Evolutionary conservation across 768 basidiomycete species (phyloP), one percentile per base, ranked within the genome.

Genomic region (Hygrocybe coccinea): DNA sequence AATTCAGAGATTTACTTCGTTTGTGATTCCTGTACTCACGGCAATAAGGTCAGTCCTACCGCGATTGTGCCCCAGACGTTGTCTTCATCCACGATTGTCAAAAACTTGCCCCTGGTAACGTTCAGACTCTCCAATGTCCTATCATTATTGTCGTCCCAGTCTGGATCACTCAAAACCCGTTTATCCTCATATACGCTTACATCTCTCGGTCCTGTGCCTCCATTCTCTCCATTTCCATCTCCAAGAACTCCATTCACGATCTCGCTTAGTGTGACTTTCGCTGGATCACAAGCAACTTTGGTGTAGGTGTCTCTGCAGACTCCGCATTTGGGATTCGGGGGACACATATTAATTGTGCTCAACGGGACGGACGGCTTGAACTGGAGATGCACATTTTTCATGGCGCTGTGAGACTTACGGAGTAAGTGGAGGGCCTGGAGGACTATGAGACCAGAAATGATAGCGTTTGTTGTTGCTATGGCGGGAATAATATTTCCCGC

Each of bases 401-500:
- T 69, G 37, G 73, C 69, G 35, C 74, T 64, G 64, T 86, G 82
- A 11, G 78, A 81, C 61, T 79, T 81, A 36, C 83, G 85, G 35
- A 98, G 77, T 41, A 97, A 76, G 55, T 93, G 87, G 19, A 97
- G 73, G 0, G 94, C 89, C 68, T 97, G 95, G 44, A 97, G 79
- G 21, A 98, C 94, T 65, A 98, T 93, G 37, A 95, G 76, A 0
- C 95, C 97, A 0, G 97, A 89, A 61, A 98, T 85, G 69, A 99
- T 91, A 9, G 97, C 97, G 68, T 99, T 99, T 21, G 97, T 99
- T 3, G 97, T 99, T 4, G 97, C 97, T 63, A 99, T 98, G 1
- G 97, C 97, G 5, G 97, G 97, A 60, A 98, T 99, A 64, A 99
- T 98, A 71, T 99, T 99, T 9, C 97, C 97, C 0, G 97, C 97